Evolutionary conservation across 192 early-diverging fungal species (phyloP), one percentile per base, ranked within the genome.

Genomic region (Backusella mclennaniae): DNA sequence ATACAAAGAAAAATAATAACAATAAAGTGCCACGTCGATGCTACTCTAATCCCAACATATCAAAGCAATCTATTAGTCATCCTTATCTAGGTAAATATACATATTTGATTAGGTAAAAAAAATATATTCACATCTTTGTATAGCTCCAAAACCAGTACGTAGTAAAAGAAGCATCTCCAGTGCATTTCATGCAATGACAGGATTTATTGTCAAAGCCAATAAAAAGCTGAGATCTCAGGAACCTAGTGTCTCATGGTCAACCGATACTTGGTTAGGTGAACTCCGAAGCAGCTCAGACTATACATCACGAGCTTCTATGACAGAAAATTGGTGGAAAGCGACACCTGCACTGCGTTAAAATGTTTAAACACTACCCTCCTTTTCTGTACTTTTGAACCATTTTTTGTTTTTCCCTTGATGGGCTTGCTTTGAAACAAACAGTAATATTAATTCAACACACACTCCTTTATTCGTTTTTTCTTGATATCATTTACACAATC

Each of bases 161-260:
- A 23, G 35, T 21, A 69, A 69, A 36, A 69, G 35, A 69, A 36
- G 35, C 0, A 21, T 69, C n/a, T 69, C 67, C 0, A 69, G 35
- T 69, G 67, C 67, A 39, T 69, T 69, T 69, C 67, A 69, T 23
- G 67, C 67, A 38, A 35, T 69, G 67, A 36, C 67, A 21, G 35
- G 35, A 69, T 69, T 69, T 39, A 69, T 69, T 11, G 14, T 42
- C 9, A 71, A 44, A 15, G 41, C 69, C 41, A 41, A 36, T 35
- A 68, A 68, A 36, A 68, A 36, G 9, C 1, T 68, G 6, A 11
- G 67, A n/a, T 68, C 67, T 17, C 67, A 68, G 29, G 33, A 68
- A 31, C 29, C 23, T n/a, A 33, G 26, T 35, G 67, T 63, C 8
- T 26, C 23, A 63, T 63, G 56, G 56, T 29, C 56, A 26, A 63